Percentiles rank a stretch among this genome's conserved stretches.
phyloP scores from a whole-genome alignment of 176 grass and related monocot species.

The Triticum timopheevii region DNA sequence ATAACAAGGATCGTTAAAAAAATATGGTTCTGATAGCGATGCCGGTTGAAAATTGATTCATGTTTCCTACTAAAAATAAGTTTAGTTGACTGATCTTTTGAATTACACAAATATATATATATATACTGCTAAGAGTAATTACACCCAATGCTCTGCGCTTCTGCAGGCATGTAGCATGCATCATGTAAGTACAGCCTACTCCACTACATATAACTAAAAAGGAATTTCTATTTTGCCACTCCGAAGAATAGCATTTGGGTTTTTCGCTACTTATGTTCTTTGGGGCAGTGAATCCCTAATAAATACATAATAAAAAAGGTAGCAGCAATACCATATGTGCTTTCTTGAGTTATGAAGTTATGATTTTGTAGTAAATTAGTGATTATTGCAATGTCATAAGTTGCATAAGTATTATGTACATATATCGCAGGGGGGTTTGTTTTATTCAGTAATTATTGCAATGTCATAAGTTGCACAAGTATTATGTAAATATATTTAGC shows the following conservation, averaged over 20 bases:
- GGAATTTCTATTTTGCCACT: not conserved
- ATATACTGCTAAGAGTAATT: not conserved
- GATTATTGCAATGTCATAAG: not conserved
- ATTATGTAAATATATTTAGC: slow-evolving; percentile 18
- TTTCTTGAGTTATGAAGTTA: slow-evolving; percentile 8
- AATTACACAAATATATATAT: not conserved
- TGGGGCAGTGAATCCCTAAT: not conserved
- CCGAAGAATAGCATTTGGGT: not conserved
- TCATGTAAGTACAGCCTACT: not conserved
- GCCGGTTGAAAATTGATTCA: slow-evolving; percentile 14
- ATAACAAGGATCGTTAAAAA: not conserved
- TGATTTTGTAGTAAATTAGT: slow-evolving; percentile 24
- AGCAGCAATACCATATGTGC: not conserved
- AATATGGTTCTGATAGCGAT: not conserved
- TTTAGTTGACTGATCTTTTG: not conserved
- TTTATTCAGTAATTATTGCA: not conserved
- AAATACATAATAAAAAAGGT: not conserved
- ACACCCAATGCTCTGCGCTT: not conserved
- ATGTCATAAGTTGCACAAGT: too few relatives aligned
- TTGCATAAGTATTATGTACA: not conserved
- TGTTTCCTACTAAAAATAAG: slow-evolving; percentile 8
- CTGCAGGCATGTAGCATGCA: not conserved
- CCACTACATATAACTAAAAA: not conserved
- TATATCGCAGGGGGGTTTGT: not conserved
- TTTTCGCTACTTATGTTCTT: not conserved